A percentile compares a stretch with the other conserved stretches of the same genome.
Evolutionary conservation across 805 yeast genomes (phyloP).

Genomic region (Sugiyamaella valdiviana): DNA sequence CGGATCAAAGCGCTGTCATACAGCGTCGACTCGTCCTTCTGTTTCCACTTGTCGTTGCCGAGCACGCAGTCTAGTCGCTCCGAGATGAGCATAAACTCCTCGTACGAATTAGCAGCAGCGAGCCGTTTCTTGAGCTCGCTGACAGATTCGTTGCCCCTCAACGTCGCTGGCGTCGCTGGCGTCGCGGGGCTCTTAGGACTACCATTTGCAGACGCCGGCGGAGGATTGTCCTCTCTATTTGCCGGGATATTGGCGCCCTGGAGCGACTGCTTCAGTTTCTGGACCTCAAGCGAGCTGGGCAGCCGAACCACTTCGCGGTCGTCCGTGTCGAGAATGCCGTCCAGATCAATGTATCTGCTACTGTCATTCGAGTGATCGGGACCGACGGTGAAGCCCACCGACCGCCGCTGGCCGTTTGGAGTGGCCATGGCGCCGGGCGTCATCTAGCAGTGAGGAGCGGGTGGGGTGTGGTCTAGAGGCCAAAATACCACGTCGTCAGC

Average conservation of each 20-base stretch:
- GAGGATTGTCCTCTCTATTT: background rate
- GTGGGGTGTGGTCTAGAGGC: too few species aligned
- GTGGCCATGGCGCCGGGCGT: background rate
- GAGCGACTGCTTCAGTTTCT: background rate
- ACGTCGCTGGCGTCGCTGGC: background rate
- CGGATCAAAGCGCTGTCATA: constrained; percentile 67
- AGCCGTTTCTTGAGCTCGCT: constrained; percentile 11
- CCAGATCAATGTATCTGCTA: background rate
- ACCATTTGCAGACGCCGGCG: too few species aligned
- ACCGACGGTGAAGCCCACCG: background rate
- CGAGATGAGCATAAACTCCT: constrained; percentile 66
- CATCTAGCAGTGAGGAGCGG: too few species aligned
- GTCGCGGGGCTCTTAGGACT: too few species aligned
- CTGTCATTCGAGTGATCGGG: background rate
- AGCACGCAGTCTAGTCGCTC: constrained; percentile 56
- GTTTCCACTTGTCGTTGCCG: constrained; percentile 69
- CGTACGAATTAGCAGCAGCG: constrained; percentile 25
- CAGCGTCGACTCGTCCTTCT: constrained; percentile 47
- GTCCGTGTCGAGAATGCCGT: background rate
- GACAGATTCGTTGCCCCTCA: background rate
- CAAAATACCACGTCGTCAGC: too few species aligned
- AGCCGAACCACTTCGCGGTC: background rate
- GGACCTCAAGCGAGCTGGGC: background rate
- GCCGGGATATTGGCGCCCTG: background rate
- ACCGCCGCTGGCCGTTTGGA: background rate